These are phyloP conservation scores for Anisodus tanguticus DNA, from an alignment of 257 asterid genomes.

Conservation along the genomic window DNA sequence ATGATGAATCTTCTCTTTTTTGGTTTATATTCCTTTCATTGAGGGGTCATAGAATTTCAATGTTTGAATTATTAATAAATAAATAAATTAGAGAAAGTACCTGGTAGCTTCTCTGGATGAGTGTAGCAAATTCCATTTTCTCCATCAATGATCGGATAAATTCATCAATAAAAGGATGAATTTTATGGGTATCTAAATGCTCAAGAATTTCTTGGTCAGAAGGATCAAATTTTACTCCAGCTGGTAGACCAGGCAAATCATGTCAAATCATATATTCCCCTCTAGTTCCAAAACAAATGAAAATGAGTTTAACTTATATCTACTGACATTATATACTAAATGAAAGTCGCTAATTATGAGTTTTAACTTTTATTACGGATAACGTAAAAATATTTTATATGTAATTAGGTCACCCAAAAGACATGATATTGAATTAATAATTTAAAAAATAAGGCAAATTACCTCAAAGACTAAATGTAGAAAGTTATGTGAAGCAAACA, in stretches of 20 bases:
- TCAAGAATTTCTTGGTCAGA: constrained; percentile 53
- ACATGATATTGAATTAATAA: no score
- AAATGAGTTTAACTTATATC: no score
- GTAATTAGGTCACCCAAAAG: no score
- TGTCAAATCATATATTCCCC: constrained; percentile 40
- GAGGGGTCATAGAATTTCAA: neutral
- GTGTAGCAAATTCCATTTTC: constrained; percentile 60
- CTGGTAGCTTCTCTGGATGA: constrained; percentile 56
- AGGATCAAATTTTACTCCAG: constrained; percentile 59
- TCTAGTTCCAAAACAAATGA: neutral
- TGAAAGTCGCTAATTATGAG: no score
- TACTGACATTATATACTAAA: no score
- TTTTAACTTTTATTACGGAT: no score
- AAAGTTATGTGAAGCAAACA: no score
- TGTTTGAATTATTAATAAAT: no score
- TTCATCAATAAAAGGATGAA: constrained; percentile 51
- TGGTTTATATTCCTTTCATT: neutral
- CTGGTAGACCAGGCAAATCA: constrained; percentile 52
- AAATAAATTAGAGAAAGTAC: constrained; percentile 22
- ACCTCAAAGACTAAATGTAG: no score
- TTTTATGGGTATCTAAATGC: constrained; percentile 42
- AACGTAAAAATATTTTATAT: no score
- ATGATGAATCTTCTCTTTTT: neutral
- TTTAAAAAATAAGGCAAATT: no score
- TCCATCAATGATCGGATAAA: constrained; percentile 51